These are phyloP conservation scores for Candida ponderosae DNA, from an alignment of 805 yeast species.

Conservation along the genomic window DNA sequence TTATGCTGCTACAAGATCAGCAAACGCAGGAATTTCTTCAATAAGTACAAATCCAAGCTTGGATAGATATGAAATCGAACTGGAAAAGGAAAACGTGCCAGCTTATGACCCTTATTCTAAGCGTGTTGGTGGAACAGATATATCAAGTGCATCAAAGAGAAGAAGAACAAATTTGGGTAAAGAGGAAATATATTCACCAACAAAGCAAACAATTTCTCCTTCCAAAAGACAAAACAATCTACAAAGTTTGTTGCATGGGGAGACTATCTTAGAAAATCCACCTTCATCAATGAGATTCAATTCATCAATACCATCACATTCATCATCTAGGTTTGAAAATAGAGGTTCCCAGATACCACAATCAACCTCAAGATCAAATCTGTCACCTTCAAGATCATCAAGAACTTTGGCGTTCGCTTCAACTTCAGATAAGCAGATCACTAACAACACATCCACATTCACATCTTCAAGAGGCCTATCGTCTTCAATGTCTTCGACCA, in stretches of 20 bases:
- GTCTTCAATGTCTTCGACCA: not conserved
- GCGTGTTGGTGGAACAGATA: constrained; percentile 8
- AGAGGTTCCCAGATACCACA: not conserved
- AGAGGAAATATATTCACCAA: constrained; percentile 6
- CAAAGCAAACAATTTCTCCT: constrained; percentile 1
- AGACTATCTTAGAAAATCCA: not conserved
- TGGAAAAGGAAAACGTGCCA: constrained; percentile 17
- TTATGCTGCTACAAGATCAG: constrained; percentile 19
- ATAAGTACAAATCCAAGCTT: too few species aligned
- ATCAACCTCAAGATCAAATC: too few species aligned
- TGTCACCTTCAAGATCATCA: not conserved
- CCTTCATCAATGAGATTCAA: not conserved
- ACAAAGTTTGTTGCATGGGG: constrained; percentile 2
- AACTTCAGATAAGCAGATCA: too few species aligned
- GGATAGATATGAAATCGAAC: constrained; percentile 9
- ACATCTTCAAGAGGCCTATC: not conserved
- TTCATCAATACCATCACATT: not conserved
- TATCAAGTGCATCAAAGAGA: constrained; percentile 16
- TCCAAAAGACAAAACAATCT: constrained; percentile 8
- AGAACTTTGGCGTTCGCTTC: too few species aligned
- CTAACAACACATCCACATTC: too few species aligned
- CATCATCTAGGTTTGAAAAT: not conserved
- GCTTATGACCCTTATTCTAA: constrained; percentile 17
- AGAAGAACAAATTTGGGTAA: constrained; percentile 14
- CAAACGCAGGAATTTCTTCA: too few species aligned